Percentiles rank a stretch among this genome's conserved stretches.
phyloP scores from a whole-genome alignment of 148 eudicot species.

The Nyssa sinensis region DNA sequence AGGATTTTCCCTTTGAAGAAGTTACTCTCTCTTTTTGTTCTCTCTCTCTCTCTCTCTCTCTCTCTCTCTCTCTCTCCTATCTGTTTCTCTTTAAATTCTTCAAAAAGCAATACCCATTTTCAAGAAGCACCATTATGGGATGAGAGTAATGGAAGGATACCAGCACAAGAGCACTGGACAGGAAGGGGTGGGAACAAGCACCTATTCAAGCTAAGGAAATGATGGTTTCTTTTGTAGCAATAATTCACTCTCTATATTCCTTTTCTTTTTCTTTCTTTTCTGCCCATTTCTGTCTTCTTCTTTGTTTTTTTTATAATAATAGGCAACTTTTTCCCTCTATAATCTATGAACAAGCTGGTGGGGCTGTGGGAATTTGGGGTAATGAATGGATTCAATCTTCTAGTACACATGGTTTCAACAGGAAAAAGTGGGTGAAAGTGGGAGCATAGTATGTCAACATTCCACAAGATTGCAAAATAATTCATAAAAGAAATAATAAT shows the following conservation, averaged over 20 bases:
- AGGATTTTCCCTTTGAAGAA: background rate
- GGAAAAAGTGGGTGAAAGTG: background rate
- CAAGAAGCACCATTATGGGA: background rate
- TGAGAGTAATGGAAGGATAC: background rate
- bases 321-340: too few species aligned
- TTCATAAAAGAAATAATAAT: too few species aligned
- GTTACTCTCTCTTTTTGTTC: background rate
- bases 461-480: background rate
- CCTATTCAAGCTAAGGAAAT: background rate
- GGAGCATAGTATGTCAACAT: background rate
- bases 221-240: background rate
- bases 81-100: background rate
- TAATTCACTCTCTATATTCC: background rate
- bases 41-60: background rate
- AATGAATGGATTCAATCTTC: background rate
- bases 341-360: too few species aligned
- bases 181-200: background rate
- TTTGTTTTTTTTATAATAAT: too few species aligned
- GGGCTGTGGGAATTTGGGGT: background rate
- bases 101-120: background rate
- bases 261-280: too few species aligned
- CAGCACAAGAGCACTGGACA: background rate
- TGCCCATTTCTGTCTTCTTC: too few species aligned
- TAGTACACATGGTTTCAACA: background rate
- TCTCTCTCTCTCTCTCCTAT: too few species aligned